Evolutionary conservation across 352 stramenopile genomes (phyloP).

Genomic region (Globisporangium megalacanthum): DNA sequence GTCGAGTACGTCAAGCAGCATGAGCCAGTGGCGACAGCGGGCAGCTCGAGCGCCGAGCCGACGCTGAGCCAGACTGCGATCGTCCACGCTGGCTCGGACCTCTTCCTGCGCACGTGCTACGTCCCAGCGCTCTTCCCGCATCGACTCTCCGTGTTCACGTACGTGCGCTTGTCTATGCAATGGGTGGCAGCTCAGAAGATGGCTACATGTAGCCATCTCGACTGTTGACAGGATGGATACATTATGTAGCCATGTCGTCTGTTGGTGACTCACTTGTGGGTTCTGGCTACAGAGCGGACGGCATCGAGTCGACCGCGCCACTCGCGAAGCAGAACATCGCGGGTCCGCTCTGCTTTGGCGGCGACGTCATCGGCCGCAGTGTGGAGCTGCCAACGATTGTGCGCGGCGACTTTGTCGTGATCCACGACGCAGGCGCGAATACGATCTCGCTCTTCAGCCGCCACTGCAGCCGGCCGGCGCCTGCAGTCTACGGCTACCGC

Average conservation of each 20-base stretch:
- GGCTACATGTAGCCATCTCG: not conserved
- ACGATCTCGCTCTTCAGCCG: constrained; percentile 85
- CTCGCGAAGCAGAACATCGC: constrained; percentile 72
- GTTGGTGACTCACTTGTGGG: not conserved
- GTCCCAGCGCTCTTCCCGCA: constrained; percentile 69
- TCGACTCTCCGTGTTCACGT: constrained; percentile 80
- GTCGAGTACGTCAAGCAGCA: constrained; percentile 90
- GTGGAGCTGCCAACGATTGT: constrained; percentile 55
- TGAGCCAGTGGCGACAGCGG: constrained; percentile 14
- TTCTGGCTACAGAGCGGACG: constrained; percentile 26
- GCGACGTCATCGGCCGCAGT: constrained; percentile 78
- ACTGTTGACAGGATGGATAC: not conserved
- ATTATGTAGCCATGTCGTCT: not conserved
- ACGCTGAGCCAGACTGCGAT: constrained; percentile 62
- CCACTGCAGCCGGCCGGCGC: constrained; percentile 80
- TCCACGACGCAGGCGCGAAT: constrained; percentile 86
- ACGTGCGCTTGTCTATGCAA: constrained; percentile 25
- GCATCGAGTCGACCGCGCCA: constrained; percentile 36
- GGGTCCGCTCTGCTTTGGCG: constrained; percentile 89
- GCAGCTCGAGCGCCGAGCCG: not conserved
- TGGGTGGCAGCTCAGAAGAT: too few relatives aligned
- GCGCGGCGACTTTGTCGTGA: constrained; percentile 75
- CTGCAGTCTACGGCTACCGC: constrained; percentile 79
- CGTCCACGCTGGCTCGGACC: constrained; percentile 87
- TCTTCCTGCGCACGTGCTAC: constrained; percentile 89